These are phyloP conservation scores for Torrubiellomyces zombiae DNA, from an alignment of 2,329 filamentous ascomycete species.

Conservation along the genomic window DNA sequence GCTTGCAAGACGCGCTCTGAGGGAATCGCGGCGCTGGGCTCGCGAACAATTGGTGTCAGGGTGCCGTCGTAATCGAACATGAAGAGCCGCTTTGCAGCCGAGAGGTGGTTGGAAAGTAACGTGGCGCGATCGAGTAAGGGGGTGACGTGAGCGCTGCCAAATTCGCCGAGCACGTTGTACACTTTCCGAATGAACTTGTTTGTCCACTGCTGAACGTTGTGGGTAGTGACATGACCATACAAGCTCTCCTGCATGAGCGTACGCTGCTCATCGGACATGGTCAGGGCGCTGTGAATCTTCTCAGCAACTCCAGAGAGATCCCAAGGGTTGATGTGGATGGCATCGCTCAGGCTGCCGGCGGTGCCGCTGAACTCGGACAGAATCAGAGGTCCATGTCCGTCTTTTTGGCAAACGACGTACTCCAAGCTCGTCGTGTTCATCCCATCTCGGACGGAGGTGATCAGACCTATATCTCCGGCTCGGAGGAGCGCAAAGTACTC, in stretches of 20 bases:
- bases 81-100: slow-evolving; percentile 66
- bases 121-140: slow-evolving; percentile 63
- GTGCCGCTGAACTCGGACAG: slow-evolving; percentile 95
- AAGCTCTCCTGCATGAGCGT: slow-evolving; percentile 54
- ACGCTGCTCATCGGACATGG: slow-evolving; percentile 52
- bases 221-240: slow-evolving; percentile 68
- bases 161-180: slow-evolving; percentile 62
- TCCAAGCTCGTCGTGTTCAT: slow-evolving; percentile 97
- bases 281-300: slow-evolving; percentile 66
- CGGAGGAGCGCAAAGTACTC: slow-evolving; percentile 93
- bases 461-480: slow-evolving; percentile 77
- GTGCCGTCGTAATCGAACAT: slow-evolving; percentile 99
- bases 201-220: slow-evolving; percentile 79
- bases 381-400: slow-evolving; percentile 74
- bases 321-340: slow-evolving; percentile 96
- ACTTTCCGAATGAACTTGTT: slow-evolving; percentile 63
- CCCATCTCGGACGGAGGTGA: slow-evolving; percentile 88
- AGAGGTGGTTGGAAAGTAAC: slow-evolving; percentile 57
- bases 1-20: slow-evolving; percentile 69
- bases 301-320: slow-evolving; percentile 71
- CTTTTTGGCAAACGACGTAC: slow-evolving; percentile 83
- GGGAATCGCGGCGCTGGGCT: slow-evolving; percentile 77
- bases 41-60: slow-evolving; percentile 83
- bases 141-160: slow-evolving; percentile 58
- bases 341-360: slow-evolving; percentile 66